A percentile compares a stretch with the other conserved stretches of the same genome.
Evolutionary conservation across 1,284 basidiomycete genomes (phyloP).

Genomic region (Ganoderma sinense): DNA sequence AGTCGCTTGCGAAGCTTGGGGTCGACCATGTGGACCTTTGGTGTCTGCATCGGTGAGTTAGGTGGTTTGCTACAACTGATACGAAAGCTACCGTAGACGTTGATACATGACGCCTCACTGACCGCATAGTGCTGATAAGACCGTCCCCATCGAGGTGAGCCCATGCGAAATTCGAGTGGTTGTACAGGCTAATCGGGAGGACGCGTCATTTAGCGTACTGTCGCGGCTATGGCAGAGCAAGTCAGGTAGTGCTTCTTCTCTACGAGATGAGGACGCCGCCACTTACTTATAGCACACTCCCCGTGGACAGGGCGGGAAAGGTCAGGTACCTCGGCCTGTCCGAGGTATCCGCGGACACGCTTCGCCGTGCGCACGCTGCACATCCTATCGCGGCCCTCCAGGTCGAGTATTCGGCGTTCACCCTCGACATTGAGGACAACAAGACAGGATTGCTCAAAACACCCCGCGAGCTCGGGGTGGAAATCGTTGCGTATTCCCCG

Average conservation of each 20-base stretch:
- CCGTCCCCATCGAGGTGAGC: conserved; percentile 40
- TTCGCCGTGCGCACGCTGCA: conserved; percentile 51
- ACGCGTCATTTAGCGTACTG: conserved; percentile 23
- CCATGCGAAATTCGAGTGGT: neutral
- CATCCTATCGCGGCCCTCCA: conserved; percentile 52
- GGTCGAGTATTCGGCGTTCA: conserved; percentile 54
- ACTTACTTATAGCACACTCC: neutral
- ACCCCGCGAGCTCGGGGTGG: conserved; percentile 40
- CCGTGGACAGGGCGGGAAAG: conserved; percentile 43
- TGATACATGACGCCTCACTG: neutral
- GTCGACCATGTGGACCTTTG: conserved; percentile 47
- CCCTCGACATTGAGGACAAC: conserved; percentile 42
- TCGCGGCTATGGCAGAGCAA: conserved; percentile 43
- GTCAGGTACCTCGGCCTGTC: conserved; percentile 51
- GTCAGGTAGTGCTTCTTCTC: conserved; percentile 37
- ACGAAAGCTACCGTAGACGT: too few relatives aligned
- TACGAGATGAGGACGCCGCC: neutral
- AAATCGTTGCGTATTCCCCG: conserved; percentile 51
- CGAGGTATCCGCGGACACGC: conserved; percentile 49
- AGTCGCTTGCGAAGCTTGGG: conserved; percentile 45
- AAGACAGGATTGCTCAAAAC: conserved; percentile 38
- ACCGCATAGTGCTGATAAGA: conserved; percentile 31
- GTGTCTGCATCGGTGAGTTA: conserved; percentile 44
- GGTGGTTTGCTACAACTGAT: neutral
- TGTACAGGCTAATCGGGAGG: too few relatives aligned